Conservation (phyloP, 345 rosid genomes). For the Citrus trifoliata region DNA sequence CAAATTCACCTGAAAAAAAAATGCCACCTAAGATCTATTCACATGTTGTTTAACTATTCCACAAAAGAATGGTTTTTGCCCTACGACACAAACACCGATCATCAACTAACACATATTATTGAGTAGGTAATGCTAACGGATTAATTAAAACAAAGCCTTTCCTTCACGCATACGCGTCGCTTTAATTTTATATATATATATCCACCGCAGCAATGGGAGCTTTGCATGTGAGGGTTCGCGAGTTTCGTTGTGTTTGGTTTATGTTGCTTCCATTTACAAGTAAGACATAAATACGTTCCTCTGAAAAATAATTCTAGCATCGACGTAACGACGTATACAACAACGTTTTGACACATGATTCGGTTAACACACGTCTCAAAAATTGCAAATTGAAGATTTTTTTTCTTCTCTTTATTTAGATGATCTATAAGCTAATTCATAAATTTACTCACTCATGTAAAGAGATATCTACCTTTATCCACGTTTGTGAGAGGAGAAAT, state of each 20-base stretch:
- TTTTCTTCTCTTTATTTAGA: no score
- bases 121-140: neutral
- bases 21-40: neutral
- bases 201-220: neutral
- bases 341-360: neutral
- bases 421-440: no score
- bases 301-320: neutral
- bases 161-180: neutral
- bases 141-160: neutral
- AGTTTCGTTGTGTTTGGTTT: neutral
- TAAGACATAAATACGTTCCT: neutral
- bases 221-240: conserved; percentile 30
- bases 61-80: neutral
- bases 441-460: no score
- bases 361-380: neutral
- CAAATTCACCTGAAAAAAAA: neutral
- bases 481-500: no score
- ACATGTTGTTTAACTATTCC: neutral
- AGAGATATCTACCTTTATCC: no score
- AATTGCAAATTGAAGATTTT: neutral
- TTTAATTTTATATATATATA: neutral
- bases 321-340: neutral
- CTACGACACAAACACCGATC: no score
- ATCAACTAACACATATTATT: neutral
- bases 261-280: conserved; percentile 1